Base-by-base conservation (phyloP, 1,284 basidiomycete genomes). In the Papiliotrema nemorosa region DNA sequence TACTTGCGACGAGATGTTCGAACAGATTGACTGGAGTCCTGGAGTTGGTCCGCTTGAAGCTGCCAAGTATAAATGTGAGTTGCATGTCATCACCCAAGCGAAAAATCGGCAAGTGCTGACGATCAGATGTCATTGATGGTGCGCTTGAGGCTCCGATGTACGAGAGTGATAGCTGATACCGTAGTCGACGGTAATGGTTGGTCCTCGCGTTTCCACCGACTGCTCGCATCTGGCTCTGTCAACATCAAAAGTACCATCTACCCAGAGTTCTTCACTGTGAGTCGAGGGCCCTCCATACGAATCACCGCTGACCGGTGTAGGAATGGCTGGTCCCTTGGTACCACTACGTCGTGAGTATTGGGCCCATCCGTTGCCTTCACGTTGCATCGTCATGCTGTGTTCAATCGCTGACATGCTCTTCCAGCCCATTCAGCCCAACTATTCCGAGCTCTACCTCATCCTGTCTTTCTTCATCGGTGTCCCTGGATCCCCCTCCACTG, bases 381-480 rank as follows among this genome's bases (percentile, higher is more conserved):
- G 29, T n/a, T n/a, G n/a, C n/a, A n/a, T n/a, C n/a, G n/a, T n/a
- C n/a, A n/a, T n/a, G n/a, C n/a, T n/a, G n/a, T n/a, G n/a, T n/a
- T n/a, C n/a, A n/a, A n/a, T n/a, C n/a, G n/a, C n/a, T 31, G 29
- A 31, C 29, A 7, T 14, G 29, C 18, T 3, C 18, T 16, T 44
- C 3, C 49, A 74, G 69, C 78, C 77, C 6, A 63, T 77, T 46
- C 69, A 76, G 55, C 58, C 75, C 27, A 78, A 80, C 62, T 78
- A 78, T 46, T 71, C 75, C 12, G 79, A 79, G 54, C 57, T 80
- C 4, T 78, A 75, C 66, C 66, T 76, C 52, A 68, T 77, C 43
- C 72, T 79, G 63, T 72, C 76, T 5, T 79, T 78, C 64, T 79
- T 79, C 57, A 62, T 69, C 12, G 78, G 78, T 5, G 59, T 70